phyloP scores from a whole-genome alignment of 2,329 filamentous ascomycete genomes.

The Penicillium digitatum region DNA sequence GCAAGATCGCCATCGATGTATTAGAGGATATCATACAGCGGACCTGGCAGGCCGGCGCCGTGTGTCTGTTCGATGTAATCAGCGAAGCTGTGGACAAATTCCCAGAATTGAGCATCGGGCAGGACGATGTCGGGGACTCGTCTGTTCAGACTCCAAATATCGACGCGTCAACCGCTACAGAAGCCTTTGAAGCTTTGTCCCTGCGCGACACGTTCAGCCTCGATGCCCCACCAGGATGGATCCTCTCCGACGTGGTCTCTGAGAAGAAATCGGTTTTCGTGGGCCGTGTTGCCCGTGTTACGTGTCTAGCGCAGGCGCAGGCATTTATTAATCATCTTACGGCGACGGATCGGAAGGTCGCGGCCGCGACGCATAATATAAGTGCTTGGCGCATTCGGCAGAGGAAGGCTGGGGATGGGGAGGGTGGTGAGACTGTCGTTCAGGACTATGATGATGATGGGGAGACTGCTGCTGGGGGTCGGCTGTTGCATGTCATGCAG shows the following conservation, averaged over 20 bases:
- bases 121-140: conserved; percentile 15
- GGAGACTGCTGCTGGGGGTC: conserved; percentile 82
- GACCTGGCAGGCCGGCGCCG: conserved; percentile 68
- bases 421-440: conserved; percentile 53
- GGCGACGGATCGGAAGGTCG: conserved; percentile 75
- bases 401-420: conserved; percentile 30
- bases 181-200: conserved; percentile 27
- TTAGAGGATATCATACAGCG: conserved; percentile 63
- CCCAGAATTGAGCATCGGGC: conserved; percentile 53
- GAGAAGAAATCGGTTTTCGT: conserved; percentile 89
- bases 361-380: conserved; percentile 91
- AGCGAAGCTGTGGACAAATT: conserved; percentile 56
- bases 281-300: conserved; percentile 68
- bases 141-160: conserved; percentile 8
- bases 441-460: conserved; percentile 97
- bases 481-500: conserved; percentile 86
- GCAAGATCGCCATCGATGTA: conserved; percentile 64
- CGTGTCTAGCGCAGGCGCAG: conserved; percentile 66
- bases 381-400: conserved; percentile 80
- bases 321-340: conserved; percentile 70
- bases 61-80: conserved; percentile 88
- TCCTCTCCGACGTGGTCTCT: conserved; percentile 65
- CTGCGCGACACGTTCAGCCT: conserved; percentile 30
- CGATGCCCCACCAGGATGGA: conserved; percentile 59
- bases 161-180: conserved; percentile 1